These are phyloP conservation scores for Rhizopogon parksii DNA, from an alignment of 1,284 basidiomycete species.

Conservation along the genomic window DNA sequence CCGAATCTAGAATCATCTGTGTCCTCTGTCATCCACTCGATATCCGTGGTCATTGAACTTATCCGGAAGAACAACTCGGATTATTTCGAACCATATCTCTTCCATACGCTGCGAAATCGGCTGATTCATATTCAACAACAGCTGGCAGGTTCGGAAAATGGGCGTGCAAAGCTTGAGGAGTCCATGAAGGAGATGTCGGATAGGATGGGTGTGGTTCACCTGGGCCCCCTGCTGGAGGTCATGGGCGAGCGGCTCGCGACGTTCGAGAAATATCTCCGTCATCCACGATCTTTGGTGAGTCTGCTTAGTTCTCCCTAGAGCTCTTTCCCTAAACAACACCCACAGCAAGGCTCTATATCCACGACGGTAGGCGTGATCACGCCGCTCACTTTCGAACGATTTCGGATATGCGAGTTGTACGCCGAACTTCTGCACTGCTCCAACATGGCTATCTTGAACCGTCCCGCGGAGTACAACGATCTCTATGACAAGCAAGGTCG, in stretches of 20 bases:
- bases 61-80: conserved; percentile 99
- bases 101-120: conserved; percentile 88
- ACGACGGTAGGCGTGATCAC: conserved; percentile 66
- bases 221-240: conserved; percentile 78
- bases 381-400: conserved; percentile 92
- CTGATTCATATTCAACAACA: conserved; percentile 84
- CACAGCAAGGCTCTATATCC: conserved; percentile 55
- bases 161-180: conserved; percentile 65
- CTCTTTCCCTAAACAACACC: conserved; percentile 6
- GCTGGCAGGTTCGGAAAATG: conserved; percentile 47
- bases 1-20: conserved; percentile 73
- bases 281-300: conserved; percentile 72
- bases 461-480: conserved; percentile 58
- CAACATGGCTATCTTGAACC: conserved; percentile 95
- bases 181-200: conserved; percentile 85
- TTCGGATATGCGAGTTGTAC: conserved; percentile 95
- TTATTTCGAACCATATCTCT: conserved; percentile 98
- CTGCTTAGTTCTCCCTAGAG: not conserved
- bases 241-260: conserved; percentile 67
- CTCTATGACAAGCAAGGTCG: conserved; percentile 78
- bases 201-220: conserved; percentile 90
- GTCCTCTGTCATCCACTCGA: conserved; percentile 84
- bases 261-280: conserved; percentile 66
- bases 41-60: conserved; percentile 90
- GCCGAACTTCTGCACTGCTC: conserved; percentile 97